Evolutionary conservation across 768 basidiomycete genomes (phyloP), one percentile per base, ranked within the genome.

Genomic region (Clitopilus hobsonii): DNA sequence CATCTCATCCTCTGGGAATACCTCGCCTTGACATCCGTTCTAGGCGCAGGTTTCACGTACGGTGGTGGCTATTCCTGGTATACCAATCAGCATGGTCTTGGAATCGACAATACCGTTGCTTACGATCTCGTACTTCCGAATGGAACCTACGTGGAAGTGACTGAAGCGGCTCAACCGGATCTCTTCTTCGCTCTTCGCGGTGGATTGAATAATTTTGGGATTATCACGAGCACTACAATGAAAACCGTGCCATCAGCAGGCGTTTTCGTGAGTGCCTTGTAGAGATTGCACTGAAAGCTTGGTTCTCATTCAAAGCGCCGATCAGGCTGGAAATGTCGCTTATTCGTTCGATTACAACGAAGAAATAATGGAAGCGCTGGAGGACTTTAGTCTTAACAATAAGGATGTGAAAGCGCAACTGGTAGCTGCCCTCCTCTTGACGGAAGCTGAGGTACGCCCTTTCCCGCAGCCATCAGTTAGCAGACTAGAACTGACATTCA

Each of bases 1-100:
- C n/a, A n/a, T n/a, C n/a, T n/a, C n/a, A n/a, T n/a, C n/a, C n/a
- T n/a, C n/a, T n/a, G n/a, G n/a, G n/a, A n/a, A n/a, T n/a, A n/a
- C n/a, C n/a, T n/a, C n/a, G n/a, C n/a, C n/a, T n/a, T n/a, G n/a
- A n/a, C n/a, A n/a, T n/a, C n/a, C n/a, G n/a, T n/a, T 83, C 84
- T 0, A 26, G 81, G 84, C 20, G 82, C 74, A n/a, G 83, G 85
- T 0, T 78, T 84, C 56, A 76, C 71, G 5, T 69, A 86, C 0
- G 83, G 84, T 8, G 85, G 85, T 73, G 84, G 86, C 2, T 87
- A 83, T 59, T 86, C 86, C 10, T 87, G 79, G 79, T 69, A 76
- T 49, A 80, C 81, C 0, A 85, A 86, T 56, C 81, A 85, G 54
- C 71, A 77, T 56, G 85, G 86, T 11, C 58, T 89, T 49, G 78